phyloP scores from a whole-genome alignment of 2,329 filamentous ascomycete genomes.

The Ceratocystis variospora region DNA sequence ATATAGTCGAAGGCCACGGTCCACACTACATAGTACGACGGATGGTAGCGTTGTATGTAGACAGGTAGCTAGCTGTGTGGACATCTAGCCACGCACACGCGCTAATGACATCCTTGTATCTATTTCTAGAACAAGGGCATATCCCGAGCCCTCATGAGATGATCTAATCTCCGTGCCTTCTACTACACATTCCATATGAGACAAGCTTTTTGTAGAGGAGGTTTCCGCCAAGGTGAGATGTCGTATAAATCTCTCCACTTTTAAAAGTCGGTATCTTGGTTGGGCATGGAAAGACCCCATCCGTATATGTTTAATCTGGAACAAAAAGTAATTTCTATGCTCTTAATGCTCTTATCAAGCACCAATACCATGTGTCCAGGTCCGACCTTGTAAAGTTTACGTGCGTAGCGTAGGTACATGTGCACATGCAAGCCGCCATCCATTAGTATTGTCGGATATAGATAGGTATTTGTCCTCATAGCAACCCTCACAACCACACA shows the following conservation, averaged over 20 bases:
- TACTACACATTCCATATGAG: background rate
- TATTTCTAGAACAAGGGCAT: slow-evolving; percentile 7
- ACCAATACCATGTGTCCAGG: background rate
- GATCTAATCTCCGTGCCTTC: background rate
- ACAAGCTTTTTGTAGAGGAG: background rate
- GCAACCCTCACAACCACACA: background rate
- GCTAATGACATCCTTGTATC: background rate
- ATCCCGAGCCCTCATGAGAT: background rate
- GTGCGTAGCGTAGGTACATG: background rate
- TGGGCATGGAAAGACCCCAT: background rate
- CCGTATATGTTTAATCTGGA: no score
- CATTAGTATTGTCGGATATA: background rate
- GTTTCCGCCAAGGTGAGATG: background rate
- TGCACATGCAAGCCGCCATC: background rate
- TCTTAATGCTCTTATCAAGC: no score
- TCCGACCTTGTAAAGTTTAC: background rate
- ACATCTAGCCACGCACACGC: background rate
- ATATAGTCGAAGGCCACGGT: background rate
- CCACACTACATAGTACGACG: no score
- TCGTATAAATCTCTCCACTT: background rate
- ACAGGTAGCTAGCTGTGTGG: background rate
- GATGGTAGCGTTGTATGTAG: background rate
- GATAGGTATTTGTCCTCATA: background rate
- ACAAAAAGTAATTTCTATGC: no score
- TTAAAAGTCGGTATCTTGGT: background rate